Evolutionary conservation across 225 moss, liverwort and hornwort genomes (phyloP).

Genomic region (Lunularia cruciata): DNA sequence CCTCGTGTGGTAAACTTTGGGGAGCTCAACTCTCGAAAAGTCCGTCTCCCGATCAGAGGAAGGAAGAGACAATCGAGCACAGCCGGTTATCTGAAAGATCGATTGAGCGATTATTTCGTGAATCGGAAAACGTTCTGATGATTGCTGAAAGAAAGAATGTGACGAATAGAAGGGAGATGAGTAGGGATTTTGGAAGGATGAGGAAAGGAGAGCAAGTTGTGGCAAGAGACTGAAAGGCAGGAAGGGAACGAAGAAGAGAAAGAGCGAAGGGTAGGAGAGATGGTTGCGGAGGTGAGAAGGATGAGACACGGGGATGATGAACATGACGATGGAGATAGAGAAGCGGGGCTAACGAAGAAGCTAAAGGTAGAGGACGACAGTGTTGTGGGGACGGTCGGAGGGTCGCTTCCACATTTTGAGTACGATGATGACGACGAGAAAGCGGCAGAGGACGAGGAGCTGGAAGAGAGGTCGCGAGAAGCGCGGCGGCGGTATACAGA

Average conservation of each 20-base stretch:
- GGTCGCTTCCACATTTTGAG: constrained; percentile 38
- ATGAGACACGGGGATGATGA: constrained; percentile 11
- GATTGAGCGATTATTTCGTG: too few species aligned
- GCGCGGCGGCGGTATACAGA: constrained; percentile 72
- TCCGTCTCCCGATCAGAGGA: too few species aligned
- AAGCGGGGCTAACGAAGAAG: constrained; percentile 10
- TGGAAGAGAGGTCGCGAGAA: constrained; percentile 53
- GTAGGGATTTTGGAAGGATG: too few species aligned
- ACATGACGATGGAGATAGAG: background rate
- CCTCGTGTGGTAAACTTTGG: too few species aligned
- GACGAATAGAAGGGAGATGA: too few species aligned
- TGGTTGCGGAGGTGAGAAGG: constrained; percentile 20
- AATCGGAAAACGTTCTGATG: too few species aligned
- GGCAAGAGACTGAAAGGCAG: too few species aligned
- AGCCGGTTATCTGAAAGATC: too few species aligned
- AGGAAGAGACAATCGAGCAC: too few species aligned
- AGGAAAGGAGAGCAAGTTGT: too few species aligned
- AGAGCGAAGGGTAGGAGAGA: background rate
- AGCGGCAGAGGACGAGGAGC: constrained; percentile 72
- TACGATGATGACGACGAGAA: constrained; percentile 60
- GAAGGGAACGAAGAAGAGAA: background rate
- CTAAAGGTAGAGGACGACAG: constrained; percentile 9
- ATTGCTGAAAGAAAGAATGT: too few species aligned
- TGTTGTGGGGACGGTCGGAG: background rate
- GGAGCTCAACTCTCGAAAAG: too few species aligned